Evolutionary conservation across 208 protist species (phyloP).

Genomic region (Leishmania tropica): DNA sequence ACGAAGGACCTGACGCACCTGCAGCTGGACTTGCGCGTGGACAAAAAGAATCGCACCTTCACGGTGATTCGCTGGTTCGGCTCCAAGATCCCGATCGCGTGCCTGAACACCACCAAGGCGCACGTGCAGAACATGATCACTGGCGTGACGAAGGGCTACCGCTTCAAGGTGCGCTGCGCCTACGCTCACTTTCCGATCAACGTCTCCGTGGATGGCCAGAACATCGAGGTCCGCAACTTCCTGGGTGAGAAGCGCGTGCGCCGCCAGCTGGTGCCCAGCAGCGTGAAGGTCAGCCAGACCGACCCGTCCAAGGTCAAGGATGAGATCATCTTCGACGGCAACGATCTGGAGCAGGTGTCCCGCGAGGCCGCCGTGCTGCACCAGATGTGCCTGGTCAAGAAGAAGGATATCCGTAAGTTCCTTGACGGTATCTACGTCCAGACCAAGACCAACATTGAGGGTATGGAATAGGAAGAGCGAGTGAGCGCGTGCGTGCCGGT

Average conservation of each 20-base stretch:
- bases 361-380: slow-evolving; percentile 96
- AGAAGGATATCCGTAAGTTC: slow-evolving; percentile 99
- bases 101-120: slow-evolving; percentile 95
- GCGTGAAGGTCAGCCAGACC: slow-evolving; percentile 88
- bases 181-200: slow-evolving; percentile 99
- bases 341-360: slow-evolving; percentile 94
- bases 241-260: slow-evolving; percentile 98
- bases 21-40: slow-evolving; percentile 88
- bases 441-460: slow-evolving; percentile 93
- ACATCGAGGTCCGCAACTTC: slow-evolving; percentile 99
- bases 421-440: slow-evolving; percentile 99
- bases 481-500: not conserved
- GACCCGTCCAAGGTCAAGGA: slow-evolving; percentile 96
- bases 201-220: slow-evolving; percentile 91
- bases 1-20: slow-evolving; percentile 93
- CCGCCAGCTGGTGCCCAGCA: slow-evolving; percentile 85
- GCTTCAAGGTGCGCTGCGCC: slow-evolving; percentile 99
- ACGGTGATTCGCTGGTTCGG: slow-evolving; percentile 96
- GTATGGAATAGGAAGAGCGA: slow-evolving; percentile 42
- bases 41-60: slow-evolving; percentile 69
- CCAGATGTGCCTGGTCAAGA: slow-evolving; percentile 94
- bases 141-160: slow-evolving; percentile 99
- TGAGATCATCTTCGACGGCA: slow-evolving; percentile 97
- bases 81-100: slow-evolving; percentile 94
- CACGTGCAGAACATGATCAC: slow-evolving; percentile 99